phyloP scores from a whole-genome alignment of 495 filamentous ascomycete species.

The Cercophora samala region DNA sequence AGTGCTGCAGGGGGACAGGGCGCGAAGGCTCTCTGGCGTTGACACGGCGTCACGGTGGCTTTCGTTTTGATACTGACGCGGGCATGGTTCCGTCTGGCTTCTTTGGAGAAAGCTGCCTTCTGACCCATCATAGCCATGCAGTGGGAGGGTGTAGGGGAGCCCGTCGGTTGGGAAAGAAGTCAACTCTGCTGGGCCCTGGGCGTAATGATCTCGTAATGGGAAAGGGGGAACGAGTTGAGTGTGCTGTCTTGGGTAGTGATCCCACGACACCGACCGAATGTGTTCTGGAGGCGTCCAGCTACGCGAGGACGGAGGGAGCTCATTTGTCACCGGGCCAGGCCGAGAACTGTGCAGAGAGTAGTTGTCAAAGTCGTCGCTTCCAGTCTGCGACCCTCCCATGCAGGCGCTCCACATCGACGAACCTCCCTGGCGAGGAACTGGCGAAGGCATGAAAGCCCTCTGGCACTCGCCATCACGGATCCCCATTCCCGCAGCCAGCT shows the following conservation, averaged over 20 bases:
- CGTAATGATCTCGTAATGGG: background rate
- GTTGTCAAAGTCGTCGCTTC: slow-evolving; percentile 26
- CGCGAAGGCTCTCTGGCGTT: slow-evolving; percentile 16
- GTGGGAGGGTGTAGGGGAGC: slow-evolving; percentile 8
- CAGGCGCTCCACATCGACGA: slow-evolving; percentile 24
- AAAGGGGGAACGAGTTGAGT: background rate
- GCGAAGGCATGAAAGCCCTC: slow-evolving; percentile 10
- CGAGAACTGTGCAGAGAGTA: slow-evolving; percentile 32
- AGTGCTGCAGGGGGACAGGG: slow-evolving; percentile 27
- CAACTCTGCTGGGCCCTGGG: background rate
- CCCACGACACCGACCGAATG: slow-evolving; percentile 23
- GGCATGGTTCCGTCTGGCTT: slow-evolving; percentile 24
- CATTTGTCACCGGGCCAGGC: background rate
- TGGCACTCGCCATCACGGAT: slow-evolving; percentile 14
- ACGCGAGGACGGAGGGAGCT: slow-evolving; percentile 26
- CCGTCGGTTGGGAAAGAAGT: slow-evolving; percentile 17
- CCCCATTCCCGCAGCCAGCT: slow-evolving; percentile 12
- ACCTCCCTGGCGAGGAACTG: slow-evolving; percentile 13
- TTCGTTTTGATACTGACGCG: slow-evolving; percentile 13
- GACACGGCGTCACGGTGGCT: slow-evolving; percentile 7
- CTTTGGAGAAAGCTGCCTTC: slow-evolving; percentile 12
- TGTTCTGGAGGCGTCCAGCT: slow-evolving; percentile 32
- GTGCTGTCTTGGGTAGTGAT: slow-evolving; percentile 14
- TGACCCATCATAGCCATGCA: slow-evolving; percentile 13
- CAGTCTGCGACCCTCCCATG: slow-evolving; percentile 14